These are phyloP conservation scores for Amaranthus palmeri DNA, from an alignment of 148 eudicot species.

Conservation along the genomic window DNA sequence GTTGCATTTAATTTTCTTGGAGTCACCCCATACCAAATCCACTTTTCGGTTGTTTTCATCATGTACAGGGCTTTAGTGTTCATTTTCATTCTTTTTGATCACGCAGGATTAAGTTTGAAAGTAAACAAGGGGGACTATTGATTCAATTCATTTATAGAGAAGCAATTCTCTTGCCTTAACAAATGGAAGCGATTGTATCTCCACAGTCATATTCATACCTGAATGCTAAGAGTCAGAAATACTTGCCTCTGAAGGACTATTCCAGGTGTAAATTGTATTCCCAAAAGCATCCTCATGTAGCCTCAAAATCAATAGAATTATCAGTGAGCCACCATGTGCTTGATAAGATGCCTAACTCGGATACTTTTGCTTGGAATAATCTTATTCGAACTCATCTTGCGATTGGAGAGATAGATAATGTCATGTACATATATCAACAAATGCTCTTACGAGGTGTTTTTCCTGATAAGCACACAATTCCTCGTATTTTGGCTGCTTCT, in stretches of 20 bases:
- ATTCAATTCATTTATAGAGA: not conserved
- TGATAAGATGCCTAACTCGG: slow-evolving; percentile 40
- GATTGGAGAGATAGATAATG: slow-evolving; percentile 30
- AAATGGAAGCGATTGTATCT: slow-evolving; percentile 27
- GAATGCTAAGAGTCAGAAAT: slow-evolving; percentile 3
- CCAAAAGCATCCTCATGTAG: slow-evolving; percentile 13
- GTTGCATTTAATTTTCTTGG: too few relatives aligned
- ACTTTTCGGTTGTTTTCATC: not conserved
- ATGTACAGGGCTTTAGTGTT: not conserved
- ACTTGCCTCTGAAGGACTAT: slow-evolving; percentile 10
- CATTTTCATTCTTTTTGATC: not conserved
- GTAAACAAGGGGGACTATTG: slow-evolving; percentile 4
- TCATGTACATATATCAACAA: slow-evolving; percentile 36
- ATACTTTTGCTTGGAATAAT: slow-evolving; percentile 59
- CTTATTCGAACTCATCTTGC: slow-evolving; percentile 45
- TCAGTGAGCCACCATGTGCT: slow-evolving; percentile 30
- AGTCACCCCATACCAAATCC: too few relatives aligned
- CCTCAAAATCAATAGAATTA: slow-evolving; percentile 16
- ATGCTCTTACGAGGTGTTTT: slow-evolving; percentile 51
- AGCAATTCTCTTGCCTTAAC: slow-evolving; percentile 4
- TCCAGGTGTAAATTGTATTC: slow-evolving; percentile 1
- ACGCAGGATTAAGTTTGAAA: slow-evolving; percentile 12
- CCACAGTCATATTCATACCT: slow-evolving; percentile 15
- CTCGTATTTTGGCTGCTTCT: slow-evolving; percentile 50
- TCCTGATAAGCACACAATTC: slow-evolving; percentile 68